phyloP scores from a whole-genome alignment of 495 filamentous ascomycete species.

The Penicillium longicatenatum region DNA sequence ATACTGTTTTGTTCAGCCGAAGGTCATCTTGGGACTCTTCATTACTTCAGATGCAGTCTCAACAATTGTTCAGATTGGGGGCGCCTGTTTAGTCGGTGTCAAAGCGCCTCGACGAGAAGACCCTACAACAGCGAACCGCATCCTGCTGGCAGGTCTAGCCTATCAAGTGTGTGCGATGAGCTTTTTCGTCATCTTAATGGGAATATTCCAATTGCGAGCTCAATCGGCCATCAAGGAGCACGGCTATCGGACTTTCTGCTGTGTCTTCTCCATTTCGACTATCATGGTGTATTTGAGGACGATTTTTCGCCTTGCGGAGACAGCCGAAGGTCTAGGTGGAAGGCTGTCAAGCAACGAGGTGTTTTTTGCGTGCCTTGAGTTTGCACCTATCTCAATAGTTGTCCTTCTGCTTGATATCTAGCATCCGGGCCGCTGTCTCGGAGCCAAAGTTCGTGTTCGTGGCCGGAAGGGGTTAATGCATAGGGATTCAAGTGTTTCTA shows the following conservation, averaged over 20 bases:
- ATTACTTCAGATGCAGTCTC: constrained; percentile 50
- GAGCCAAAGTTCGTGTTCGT: constrained; percentile 10
- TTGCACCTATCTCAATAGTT: constrained; percentile 52
- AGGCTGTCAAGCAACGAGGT: constrained; percentile 47
- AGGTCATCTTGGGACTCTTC: constrained; percentile 27
- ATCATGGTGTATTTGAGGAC: constrained; percentile 55
- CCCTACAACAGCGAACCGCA: constrained; percentile 48
- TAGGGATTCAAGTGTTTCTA: too few relatives aligned
- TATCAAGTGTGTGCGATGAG: constrained; percentile 53
- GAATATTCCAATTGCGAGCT: constrained; percentile 24
- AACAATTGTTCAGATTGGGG: constrained; percentile 52
- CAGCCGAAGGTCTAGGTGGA: constrained; percentile 49
- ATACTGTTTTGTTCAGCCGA: constrained; percentile 29
- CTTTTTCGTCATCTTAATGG: constrained; percentile 45
- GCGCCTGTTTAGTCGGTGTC: constrained; percentile 51
- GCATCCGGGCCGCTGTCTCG: constrained; percentile 44
- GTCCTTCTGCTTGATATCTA: constrained; percentile 43
- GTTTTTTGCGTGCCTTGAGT: constrained; percentile 55
- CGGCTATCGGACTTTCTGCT: constrained; percentile 10
- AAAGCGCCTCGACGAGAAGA: constrained; percentile 41
- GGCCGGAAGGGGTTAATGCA: too few relatives aligned
- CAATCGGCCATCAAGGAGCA: constrained; percentile 11
- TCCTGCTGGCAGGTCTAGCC: constrained; percentile 52
- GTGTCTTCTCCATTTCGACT: constrained; percentile 38
- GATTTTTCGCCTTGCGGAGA: constrained; percentile 57